phyloP scores from a whole-genome alignment of 305 asterid species.

The Fraxinus paxiana region DNA sequence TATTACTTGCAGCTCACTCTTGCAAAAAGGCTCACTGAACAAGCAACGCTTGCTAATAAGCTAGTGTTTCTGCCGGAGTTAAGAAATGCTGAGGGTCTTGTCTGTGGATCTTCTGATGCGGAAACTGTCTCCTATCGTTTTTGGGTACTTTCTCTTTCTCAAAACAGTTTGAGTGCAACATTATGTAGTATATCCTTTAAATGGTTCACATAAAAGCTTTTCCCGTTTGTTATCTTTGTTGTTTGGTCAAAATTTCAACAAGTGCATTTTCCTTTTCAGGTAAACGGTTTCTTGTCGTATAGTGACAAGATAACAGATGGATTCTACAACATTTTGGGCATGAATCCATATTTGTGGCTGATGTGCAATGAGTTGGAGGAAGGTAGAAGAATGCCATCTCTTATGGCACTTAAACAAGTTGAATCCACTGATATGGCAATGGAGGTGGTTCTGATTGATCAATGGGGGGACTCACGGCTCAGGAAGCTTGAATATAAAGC shows the following conservation, averaged over 20 bases:
- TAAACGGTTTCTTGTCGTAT: slow-evolving; percentile 80
- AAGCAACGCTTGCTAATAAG: slow-evolving; percentile 51
- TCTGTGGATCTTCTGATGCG: slow-evolving; percentile 49
- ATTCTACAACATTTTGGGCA: slow-evolving; percentile 78
- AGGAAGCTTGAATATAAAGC: slow-evolving; percentile 87
- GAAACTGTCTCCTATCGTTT: slow-evolving; percentile 66
- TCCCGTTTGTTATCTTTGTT: background rate
- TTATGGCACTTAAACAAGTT: slow-evolving; percentile 56
- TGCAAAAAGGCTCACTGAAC: slow-evolving; percentile 61
- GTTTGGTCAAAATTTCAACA: background rate
- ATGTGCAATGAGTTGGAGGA: slow-evolving; percentile 79
- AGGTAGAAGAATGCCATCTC: slow-evolving; percentile 64
- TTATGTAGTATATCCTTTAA: background rate
- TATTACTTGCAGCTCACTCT: slow-evolving; percentile 61
- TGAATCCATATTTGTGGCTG: slow-evolving; percentile 84
- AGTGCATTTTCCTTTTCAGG: slow-evolving; percentile 36
- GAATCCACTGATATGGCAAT: slow-evolving; percentile 59
- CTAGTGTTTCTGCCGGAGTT: slow-evolving; percentile 45
- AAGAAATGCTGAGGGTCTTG: slow-evolving; percentile 24
- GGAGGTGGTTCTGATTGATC: slow-evolving; percentile 82
- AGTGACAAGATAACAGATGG: slow-evolving; percentile 80
- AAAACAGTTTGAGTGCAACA: background rate
- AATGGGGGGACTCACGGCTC: slow-evolving; percentile 73
- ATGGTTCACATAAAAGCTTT: background rate
- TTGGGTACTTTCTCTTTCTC: slow-evolving; percentile 47